A percentile compares a stretch with the other conserved stretches of the same genome.
phyloP scores from a whole-genome alignment of 768 basidiomycete species.

The Boletus reticuloceps region DNA sequence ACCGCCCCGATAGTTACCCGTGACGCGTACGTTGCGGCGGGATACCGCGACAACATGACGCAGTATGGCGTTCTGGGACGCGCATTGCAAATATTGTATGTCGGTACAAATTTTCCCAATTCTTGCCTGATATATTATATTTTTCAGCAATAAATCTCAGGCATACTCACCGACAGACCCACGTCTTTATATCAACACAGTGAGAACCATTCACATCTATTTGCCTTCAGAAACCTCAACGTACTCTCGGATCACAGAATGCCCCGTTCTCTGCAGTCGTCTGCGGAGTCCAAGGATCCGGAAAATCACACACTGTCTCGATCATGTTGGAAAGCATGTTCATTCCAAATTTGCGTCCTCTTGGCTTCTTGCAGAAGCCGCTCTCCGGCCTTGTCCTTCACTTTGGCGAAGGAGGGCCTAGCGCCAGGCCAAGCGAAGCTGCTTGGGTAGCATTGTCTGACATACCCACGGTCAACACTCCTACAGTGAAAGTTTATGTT shows the following conservation, averaged over 20 bases:
- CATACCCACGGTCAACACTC: slow-evolving; percentile 32
- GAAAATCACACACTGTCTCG: slow-evolving; percentile 72
- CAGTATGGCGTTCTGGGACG: slow-evolving; percentile 68
- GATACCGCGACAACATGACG: slow-evolving; percentile 31
- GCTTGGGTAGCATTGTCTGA: slow-evolving; percentile 52
- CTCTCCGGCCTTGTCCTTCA: slow-evolving; percentile 67
- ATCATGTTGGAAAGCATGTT: slow-evolving; percentile 70
- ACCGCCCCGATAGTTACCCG: slow-evolving; percentile 55
- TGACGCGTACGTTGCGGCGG: slow-evolving; percentile 42
- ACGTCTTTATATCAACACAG: slow-evolving; percentile 68
- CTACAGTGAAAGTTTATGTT: slow-evolving; percentile 49
- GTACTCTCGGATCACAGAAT: slow-evolving; percentile 42
- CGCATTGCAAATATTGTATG: slow-evolving; percentile 44
- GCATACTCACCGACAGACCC: slow-evolving; percentile 40
- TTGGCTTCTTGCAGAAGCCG: slow-evolving; percentile 52
- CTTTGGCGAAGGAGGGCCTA: slow-evolving; percentile 63
- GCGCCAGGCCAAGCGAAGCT: slow-evolving; percentile 60
- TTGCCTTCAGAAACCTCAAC: not conserved
- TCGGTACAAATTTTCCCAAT: not conserved
- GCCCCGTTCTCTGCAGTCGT: slow-evolving; percentile 73
- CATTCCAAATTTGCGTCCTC: slow-evolving; percentile 45
- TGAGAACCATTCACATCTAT: slow-evolving; percentile 24
- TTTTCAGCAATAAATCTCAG: slow-evolving; percentile 27
- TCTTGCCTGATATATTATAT: not conserved
- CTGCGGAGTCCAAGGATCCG: slow-evolving; percentile 75